Conservation (phyloP, 352 stramenopile genomes). For the Pythium angustatum region DNA sequence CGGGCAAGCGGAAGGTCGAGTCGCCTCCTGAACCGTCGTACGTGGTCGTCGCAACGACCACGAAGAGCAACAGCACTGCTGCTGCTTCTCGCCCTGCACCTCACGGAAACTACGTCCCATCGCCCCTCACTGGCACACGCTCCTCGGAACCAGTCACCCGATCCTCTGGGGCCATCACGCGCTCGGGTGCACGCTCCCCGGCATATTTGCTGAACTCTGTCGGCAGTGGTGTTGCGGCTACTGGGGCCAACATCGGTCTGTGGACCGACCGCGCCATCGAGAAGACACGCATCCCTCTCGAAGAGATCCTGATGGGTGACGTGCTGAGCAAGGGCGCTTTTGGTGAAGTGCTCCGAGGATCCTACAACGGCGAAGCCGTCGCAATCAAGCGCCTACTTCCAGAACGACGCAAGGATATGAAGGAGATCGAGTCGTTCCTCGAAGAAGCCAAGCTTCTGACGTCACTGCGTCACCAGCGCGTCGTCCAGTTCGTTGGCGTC, state of each 20-base stretch:
- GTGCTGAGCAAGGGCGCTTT: constrained; percentile 43
- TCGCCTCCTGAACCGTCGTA: background rate
- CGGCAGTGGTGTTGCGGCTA: background rate
- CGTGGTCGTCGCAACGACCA: background rate
- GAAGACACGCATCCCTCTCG: constrained; percentile 10
- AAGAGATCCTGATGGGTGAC: constrained; percentile 6
- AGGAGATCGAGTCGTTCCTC: constrained; percentile 41
- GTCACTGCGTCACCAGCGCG: constrained; percentile 37
- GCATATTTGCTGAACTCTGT: too few species aligned
- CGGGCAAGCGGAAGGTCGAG: background rate
- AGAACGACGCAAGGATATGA: constrained; percentile 26
- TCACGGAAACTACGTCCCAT: too few species aligned
- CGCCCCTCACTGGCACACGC: background rate
- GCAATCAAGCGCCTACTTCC: constrained; percentile 48
- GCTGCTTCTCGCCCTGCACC: too few species aligned
- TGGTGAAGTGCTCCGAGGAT: constrained; percentile 41
- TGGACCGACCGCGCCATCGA: constrained; percentile 2
- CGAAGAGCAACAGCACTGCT: background rate
- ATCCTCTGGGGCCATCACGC: background rate
- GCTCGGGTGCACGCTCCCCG: background rate
- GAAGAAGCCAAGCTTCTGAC: constrained; percentile 46
- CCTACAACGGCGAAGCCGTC: constrained; percentile 32
- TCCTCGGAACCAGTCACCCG: too few species aligned
- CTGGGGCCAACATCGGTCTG: background rate
- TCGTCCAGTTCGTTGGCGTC: constrained; percentile 28